Percentiles rank a stretch among this genome's conserved stretches.
These are phyloP conservation scores for Pleurotus giganteus DNA, from an alignment of 768 basidiomycete species.

Conservation along the genomic window DNA sequence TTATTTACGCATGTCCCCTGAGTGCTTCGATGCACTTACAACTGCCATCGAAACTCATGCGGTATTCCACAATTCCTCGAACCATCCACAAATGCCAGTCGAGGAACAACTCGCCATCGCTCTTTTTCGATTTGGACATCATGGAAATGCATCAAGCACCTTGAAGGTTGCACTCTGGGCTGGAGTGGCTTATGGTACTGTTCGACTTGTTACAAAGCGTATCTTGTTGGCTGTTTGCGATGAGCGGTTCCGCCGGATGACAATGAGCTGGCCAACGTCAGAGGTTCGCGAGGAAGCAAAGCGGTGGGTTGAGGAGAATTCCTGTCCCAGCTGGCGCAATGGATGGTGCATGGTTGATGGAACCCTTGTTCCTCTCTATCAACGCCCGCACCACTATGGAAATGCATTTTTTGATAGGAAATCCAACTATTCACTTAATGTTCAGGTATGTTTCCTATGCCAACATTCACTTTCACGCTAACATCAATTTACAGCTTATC, in stretches of 20 bases:
- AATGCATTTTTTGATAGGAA: constrained; percentile 27
- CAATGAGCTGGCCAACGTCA: neutral
- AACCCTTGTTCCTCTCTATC: constrained; percentile 16
- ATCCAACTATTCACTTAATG: constrained; percentile 25
- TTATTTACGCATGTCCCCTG: constrained; percentile 20
- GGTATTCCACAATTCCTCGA: constrained; percentile 18
- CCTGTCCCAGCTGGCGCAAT: constrained; percentile 19
- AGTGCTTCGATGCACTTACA: constrained; percentile 22
- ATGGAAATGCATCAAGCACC: constrained; percentile 18
- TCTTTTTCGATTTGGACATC: constrained; percentile 16
- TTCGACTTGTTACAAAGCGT: constrained; percentile 15
- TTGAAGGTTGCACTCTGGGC: constrained; percentile 21
- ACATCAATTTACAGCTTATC: constrained; percentile 12
- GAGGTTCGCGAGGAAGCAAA: constrained; percentile 14
- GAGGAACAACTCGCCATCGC: constrained; percentile 16
- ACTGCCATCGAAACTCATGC: constrained; percentile 10
- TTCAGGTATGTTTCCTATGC: constrained; percentile 12
- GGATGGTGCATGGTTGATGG: constrained; percentile 21
- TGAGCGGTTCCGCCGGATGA: neutral
- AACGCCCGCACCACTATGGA: constrained; percentile 19
- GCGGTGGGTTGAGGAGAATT: constrained; percentile 19
- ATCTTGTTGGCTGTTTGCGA: constrained; percentile 16
- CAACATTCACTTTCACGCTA: neutral
- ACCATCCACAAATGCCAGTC: constrained; percentile 14
- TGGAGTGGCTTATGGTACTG: constrained; percentile 13